Evolutionary conservation across 805 yeast genomes (phyloP).

Genomic region (Blastobotrys robertii): DNA sequence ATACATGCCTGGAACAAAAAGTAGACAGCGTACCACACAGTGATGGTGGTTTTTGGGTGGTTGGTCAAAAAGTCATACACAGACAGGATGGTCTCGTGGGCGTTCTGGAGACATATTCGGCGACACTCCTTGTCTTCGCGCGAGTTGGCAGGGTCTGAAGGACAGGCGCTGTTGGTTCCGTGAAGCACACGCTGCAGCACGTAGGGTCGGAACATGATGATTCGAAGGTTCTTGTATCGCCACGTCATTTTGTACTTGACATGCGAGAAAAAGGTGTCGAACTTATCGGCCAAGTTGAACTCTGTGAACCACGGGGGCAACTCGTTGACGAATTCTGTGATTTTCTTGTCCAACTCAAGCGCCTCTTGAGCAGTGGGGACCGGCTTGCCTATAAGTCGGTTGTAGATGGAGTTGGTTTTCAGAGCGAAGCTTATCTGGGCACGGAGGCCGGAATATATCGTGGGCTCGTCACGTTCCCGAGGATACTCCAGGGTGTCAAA

Average conservation of each 20-base stretch:
- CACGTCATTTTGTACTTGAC: conserved; percentile 42
- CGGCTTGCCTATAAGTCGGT: conserved; percentile 38
- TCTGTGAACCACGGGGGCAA: conserved; percentile 43
- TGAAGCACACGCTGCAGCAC: conserved; percentile 41
- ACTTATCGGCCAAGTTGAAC: conserved; percentile 11
- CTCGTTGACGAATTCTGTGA: conserved; percentile 32
- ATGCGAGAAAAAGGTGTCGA: conserved; percentile 11
- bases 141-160: conserved; percentile 14
- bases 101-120: conserved; percentile 39
- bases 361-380: conserved; percentile 42
- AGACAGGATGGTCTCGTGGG: conserved; percentile 43
- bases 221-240: conserved; percentile 49
- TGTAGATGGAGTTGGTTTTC: conserved; percentile 39
- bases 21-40: conserved; percentile 56
- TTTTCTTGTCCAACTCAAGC: conserved; percentile 35
- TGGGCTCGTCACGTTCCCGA: conserved; percentile 30
- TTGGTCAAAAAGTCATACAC: conserved; percentile 26
- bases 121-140: conserved; percentile 40
- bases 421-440: conserved; percentile 43
- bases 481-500: conserved; percentile 19
- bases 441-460: conserved; percentile 49
- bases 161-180: no score
- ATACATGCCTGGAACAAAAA: conserved; percentile 55
- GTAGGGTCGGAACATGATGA: conserved; percentile 45
- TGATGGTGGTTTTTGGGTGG: conserved; percentile 34